phyloP scores from a whole-genome alignment of 2,329 filamentous ascomycete species.

The Ascochyta fabae region DNA sequence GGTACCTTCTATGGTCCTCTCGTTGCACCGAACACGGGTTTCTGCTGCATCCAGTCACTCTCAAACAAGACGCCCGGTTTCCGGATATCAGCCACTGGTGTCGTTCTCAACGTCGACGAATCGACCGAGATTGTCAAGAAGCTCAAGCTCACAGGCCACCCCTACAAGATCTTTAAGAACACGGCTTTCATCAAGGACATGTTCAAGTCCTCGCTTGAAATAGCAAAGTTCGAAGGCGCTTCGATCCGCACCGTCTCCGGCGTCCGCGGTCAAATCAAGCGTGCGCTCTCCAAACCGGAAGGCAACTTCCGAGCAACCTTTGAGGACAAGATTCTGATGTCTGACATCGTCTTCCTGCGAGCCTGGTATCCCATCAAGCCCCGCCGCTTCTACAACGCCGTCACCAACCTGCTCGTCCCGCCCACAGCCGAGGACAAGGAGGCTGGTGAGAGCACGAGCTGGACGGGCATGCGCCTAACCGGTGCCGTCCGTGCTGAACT shows the following conservation, averaged over 20 bases:
- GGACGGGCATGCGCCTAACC: constrained; percentile 92
- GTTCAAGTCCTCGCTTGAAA: constrained; percentile 91
- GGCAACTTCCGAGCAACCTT: constrained; percentile 97
- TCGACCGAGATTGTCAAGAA: constrained; percentile 99
- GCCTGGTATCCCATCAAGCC: constrained; percentile 98
- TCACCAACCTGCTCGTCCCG: constrained; percentile 83
- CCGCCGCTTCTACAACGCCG: constrained; percentile 95
- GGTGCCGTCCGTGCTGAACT: constrained; percentile 85
- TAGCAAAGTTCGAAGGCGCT: constrained; percentile 97
- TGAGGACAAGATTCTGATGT: constrained; percentile 97
- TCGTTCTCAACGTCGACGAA: constrained; percentile 92
- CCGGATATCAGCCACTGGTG: constrained; percentile 91
- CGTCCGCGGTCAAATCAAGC: constrained; percentile 95
- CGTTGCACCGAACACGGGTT: constrained; percentile 93
- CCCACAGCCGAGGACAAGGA: constrained; percentile 39
- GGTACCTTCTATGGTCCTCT: constrained; percentile 94
- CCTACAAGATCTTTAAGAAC: constrained; percentile 99
- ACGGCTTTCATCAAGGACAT: constrained; percentile 99
- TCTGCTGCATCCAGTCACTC: constrained; percentile 91
- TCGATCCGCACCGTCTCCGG: constrained; percentile 96
- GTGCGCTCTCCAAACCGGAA: constrained; percentile 89
- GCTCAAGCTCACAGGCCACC: constrained; percentile 90
- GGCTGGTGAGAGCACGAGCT: constrained; percentile 56
- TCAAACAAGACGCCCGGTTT: constrained; percentile 86
- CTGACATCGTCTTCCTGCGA: constrained; percentile 92